These are phyloP conservation scores for Scleroderma bovista DNA, from an alignment of 768 basidiomycete species.

Conservation along the genomic window DNA sequence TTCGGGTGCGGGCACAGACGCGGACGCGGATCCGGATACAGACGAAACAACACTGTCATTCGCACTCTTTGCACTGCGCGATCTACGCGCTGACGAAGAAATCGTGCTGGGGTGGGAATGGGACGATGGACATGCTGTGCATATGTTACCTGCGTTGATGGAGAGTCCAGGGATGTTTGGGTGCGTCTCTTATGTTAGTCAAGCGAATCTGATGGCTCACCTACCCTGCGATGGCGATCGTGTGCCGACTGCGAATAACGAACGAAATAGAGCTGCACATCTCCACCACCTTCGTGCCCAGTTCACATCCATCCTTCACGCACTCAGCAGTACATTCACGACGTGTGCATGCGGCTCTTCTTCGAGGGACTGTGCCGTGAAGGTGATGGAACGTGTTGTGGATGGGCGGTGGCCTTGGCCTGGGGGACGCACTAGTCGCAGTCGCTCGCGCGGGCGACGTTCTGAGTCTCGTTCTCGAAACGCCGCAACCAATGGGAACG, in stretches of 20 bases:
- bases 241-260: not conserved
- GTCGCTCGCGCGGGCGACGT: too few species aligned
- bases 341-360: slow-evolving; percentile 69
- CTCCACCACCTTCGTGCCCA: slow-evolving; percentile 54
- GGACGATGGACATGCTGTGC: slow-evolving; percentile 88
- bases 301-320: slow-evolving; percentile 64
- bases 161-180: slow-evolving; percentile 50
- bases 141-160: slow-evolving; percentile 66
- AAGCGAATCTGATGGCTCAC: not conserved
- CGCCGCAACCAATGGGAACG: not conserved
- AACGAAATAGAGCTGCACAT: slow-evolving; percentile 37
- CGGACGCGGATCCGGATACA: slow-evolving; percentile 12
- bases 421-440: slow-evolving; percentile 9
- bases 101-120: slow-evolving; percentile 93
- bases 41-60: slow-evolving; percentile 47
- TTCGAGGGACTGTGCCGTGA: slow-evolving; percentile 57
- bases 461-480: too few species aligned
- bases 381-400: slow-evolving; percentile 62
- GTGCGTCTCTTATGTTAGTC: slow-evolving; percentile 35
- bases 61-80: slow-evolving; percentile 73
- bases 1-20: slow-evolving; percentile 11
- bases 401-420: slow-evolving; percentile 33
- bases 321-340: slow-evolving; percentile 64
- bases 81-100: slow-evolving; percentile 76
- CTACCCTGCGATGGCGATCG: not conserved